These are phyloP conservation scores for Linum lewisii DNA, from an alignment of 345 rosid genomes.

Conservation along the genomic window DNA sequence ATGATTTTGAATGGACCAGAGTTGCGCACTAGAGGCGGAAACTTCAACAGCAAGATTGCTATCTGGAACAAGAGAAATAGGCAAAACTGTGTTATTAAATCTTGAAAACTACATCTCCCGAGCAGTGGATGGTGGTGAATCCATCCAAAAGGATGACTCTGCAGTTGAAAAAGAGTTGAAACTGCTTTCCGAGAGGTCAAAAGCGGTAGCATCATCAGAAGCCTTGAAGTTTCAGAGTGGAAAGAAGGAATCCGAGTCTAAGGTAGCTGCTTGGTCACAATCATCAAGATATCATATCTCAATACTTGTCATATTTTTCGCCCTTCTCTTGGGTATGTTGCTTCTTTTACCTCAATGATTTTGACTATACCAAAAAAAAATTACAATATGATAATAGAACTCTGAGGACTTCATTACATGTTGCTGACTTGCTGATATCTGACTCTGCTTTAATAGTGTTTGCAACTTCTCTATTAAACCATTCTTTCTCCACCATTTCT, in stretches of 20 bases:
- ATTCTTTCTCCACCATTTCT: slow-evolving; percentile 14
- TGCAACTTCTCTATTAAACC: too few relatives aligned
- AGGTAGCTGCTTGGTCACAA: slow-evolving; percentile 77
- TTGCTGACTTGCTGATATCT: too few relatives aligned
- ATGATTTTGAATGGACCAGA: slow-evolving; percentile 26
- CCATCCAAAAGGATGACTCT: slow-evolving; percentile 19
- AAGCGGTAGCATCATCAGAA: slow-evolving; percentile 32
- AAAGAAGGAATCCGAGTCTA: slow-evolving; percentile 29
- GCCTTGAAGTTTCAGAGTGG: slow-evolving; percentile 18
- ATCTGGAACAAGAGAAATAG: slow-evolving; percentile 40
- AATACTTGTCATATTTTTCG: slow-evolving; percentile 28
- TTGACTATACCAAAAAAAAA: background rate
- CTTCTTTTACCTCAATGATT: slow-evolving; percentile 13
- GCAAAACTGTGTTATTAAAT: slow-evolving; percentile 47
- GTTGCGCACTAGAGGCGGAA: slow-evolving; percentile 33
- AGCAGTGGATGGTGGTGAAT: slow-evolving; percentile 23
- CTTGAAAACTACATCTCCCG: slow-evolving; percentile 41
- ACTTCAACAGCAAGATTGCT: slow-evolving; percentile 46
- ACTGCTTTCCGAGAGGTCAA: slow-evolving; percentile 37
- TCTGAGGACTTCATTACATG: too few relatives aligned
- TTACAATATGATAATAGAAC: background rate
- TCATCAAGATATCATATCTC: slow-evolving; percentile 36
- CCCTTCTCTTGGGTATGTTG: slow-evolving; percentile 42
- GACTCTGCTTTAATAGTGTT: too few relatives aligned
- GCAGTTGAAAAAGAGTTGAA: slow-evolving; percentile 36